A percentile compares a stretch with the other conserved stretches of the same genome.
phyloP scores from a whole-genome alignment of 139 green algal species.

The Bryopsis sp. region DNA sequence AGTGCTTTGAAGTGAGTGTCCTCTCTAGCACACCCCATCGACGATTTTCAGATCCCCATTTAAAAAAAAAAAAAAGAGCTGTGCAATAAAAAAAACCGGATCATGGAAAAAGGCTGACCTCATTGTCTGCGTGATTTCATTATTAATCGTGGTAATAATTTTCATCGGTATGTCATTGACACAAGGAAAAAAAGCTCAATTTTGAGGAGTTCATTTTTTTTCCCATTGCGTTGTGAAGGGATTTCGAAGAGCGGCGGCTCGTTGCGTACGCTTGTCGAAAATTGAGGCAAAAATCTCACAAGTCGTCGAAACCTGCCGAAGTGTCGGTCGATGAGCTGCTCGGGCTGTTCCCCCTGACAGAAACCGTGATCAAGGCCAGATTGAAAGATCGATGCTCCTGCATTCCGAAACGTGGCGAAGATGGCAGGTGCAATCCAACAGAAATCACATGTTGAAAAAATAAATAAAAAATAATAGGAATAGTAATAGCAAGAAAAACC shows the following conservation, averaged over 20 bases:
- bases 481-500: too few relatives aligned
- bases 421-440: too few relatives aligned
- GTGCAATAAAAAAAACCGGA: too few relatives aligned
- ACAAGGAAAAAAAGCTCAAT: background rate
- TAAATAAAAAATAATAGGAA: too few relatives aligned
- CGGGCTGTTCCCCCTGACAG: background rate
- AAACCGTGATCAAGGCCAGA: constrained; percentile 11
- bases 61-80: too few relatives aligned
- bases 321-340: background rate
- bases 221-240: background rate
- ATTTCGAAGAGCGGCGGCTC: constrained; percentile 1
- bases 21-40: too few relatives aligned
- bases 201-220: background rate
- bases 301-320: background rate
- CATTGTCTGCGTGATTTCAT: too few relatives aligned
- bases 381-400: constrained; percentile 6
- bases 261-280: constrained; percentile 1
- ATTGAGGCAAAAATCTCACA: background rate
- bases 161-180: too few relatives aligned
- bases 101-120: too few relatives aligned
- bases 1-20: background rate
- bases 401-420: background rate
- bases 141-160: too few relatives aligned
- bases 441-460: too few relatives aligned
- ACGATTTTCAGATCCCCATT: too few relatives aligned